Evolutionary conservation across 345 rosid genomes (phyloP).

Genomic region (Mallotus nudiflorus): DNA sequence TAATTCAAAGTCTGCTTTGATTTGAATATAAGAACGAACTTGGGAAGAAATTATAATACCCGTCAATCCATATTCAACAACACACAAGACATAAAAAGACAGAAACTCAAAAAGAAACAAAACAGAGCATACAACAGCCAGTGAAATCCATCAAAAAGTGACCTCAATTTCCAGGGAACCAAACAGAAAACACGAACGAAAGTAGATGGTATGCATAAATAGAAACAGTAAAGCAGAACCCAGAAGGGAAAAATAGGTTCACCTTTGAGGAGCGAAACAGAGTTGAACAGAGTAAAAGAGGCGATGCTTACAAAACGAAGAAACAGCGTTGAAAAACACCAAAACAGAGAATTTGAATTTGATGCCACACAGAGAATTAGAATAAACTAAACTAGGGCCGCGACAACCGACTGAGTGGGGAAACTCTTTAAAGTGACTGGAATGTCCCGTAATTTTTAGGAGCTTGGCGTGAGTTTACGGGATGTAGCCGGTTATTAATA

Average conservation of each 20-base stretch:
- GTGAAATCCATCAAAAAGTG: too few relatives aligned
- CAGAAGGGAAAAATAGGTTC: background rate
- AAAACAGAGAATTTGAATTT: constrained; percentile 16
- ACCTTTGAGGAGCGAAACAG: background rate
- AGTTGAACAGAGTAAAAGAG: constrained; percentile 9
- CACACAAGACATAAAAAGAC: too few relatives aligned
- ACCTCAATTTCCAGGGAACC: constrained; percentile 3
- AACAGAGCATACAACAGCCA: background rate
- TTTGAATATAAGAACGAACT: too few relatives aligned
- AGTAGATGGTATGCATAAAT: background rate
- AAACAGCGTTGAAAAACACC: constrained; percentile 15
- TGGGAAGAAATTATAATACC: too few relatives aligned
- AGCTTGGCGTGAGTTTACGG: constrained; percentile 32
- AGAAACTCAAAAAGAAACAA: too few relatives aligned
- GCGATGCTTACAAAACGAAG: constrained; percentile 25
- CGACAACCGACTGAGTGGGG: constrained; percentile 31
- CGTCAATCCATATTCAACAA: background rate
- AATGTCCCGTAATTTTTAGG: constrained; percentile 30
- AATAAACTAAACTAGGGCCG: background rate
- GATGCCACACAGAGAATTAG: background rate
- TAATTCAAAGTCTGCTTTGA: too few relatives aligned
- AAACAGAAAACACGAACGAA: background rate
- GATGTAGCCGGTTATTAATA: constrained; percentile 39
- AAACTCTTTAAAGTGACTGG: constrained; percentile 44
- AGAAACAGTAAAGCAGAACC: background rate